A percentile compares a stretch with the other conserved stretches of the same genome.
Evolutionary conservation across 129 eudicot species (phyloP).

Genomic region (Tagetes erecta): DNA sequence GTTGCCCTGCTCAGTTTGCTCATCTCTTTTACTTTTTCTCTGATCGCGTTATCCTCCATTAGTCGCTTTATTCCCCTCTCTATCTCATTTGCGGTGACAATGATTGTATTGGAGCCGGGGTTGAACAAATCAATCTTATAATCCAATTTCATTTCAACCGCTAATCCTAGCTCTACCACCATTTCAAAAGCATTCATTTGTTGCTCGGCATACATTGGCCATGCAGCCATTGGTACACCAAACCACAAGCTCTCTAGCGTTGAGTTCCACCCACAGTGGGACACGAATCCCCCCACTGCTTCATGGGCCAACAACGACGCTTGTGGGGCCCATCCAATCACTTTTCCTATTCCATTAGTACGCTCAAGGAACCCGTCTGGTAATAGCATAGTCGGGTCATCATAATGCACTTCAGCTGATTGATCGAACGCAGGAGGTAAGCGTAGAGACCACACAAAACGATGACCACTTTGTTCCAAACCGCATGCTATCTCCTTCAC

Average conservation of each 20-base stretch:
- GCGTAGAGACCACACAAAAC: constrained; percentile 50
- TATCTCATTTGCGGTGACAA: constrained; percentile 30
- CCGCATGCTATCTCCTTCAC: constrained; percentile 51
- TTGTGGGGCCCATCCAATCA: constrained; percentile 61
- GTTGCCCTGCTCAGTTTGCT: constrained; percentile 10
- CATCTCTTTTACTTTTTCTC: constrained; percentile 24
- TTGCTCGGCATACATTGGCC: constrained; percentile 45
- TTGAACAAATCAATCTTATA: constrained; percentile 29
- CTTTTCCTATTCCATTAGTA: constrained; percentile 41
- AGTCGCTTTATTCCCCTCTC: constrained; percentile 20
- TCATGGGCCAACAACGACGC: constrained; percentile 41
- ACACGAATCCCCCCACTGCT: constrained; percentile 50
- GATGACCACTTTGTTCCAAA: constrained; percentile 37
- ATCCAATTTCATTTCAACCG: constrained; percentile 33
- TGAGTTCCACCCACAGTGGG: constrained; percentile 65
- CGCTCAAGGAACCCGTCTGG: constrained; percentile 47
- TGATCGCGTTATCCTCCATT: constrained; percentile 27
- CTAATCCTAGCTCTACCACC: constrained; percentile 30
- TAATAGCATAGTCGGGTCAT: constrained; percentile 25
- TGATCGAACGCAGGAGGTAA: neutral
- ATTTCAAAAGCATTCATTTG: constrained; percentile 31
- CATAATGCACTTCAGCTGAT: constrained; percentile 5
- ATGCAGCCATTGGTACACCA: constrained; percentile 44
- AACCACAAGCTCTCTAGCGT: constrained; percentile 47
- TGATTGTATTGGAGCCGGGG: neutral